A percentile compares a stretch with the other conserved stretches of the same genome.
phyloP scores from a whole-genome alignment of 495 filamentous ascomycete genomes.

The Podospora sp. region DNA sequence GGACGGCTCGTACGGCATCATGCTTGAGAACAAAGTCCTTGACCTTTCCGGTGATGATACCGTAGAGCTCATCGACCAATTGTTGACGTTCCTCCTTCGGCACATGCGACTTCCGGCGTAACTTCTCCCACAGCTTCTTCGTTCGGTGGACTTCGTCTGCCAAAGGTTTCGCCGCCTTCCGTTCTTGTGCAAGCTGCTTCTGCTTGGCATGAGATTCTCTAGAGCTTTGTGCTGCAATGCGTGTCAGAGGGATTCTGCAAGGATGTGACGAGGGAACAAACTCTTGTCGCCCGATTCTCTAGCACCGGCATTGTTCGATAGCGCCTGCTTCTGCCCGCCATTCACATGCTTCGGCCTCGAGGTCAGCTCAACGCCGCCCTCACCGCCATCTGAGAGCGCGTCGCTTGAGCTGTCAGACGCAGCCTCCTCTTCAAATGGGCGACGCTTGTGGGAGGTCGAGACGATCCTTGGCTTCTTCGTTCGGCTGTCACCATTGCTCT shows the following conservation, averaged over 20 bases:
- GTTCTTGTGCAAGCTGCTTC: constrained; percentile 81
- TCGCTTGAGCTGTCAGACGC: constrained; percentile 41
- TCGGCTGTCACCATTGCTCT: constrained; percentile 32
- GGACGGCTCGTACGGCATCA: constrained; percentile 90
- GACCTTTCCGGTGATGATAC: constrained; percentile 84
- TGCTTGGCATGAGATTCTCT: constrained; percentile 91
- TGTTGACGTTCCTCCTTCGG: constrained; percentile 80
- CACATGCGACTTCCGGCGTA: constrained; percentile 90
- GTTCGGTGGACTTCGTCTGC: constrained; percentile 85
- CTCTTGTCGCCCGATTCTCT: constrained; percentile 33
- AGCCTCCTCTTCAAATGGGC: constrained; percentile 28
- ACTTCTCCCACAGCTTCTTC: constrained; percentile 94
- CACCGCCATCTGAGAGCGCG: constrained; percentile 41
- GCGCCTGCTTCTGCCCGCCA: not conserved
- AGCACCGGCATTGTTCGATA: not conserved
- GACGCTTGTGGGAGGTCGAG: constrained; percentile 31
- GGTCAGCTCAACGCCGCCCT: constrained; percentile 35
- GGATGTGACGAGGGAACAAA: constrained; percentile 20
- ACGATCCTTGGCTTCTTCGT: constrained; percentile 53
- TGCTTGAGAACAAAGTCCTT: constrained; percentile 98
- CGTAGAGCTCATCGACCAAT: constrained; percentile 84
- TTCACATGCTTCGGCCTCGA: constrained; percentile 21
- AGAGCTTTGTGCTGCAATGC: constrained; percentile 47
- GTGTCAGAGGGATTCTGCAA: constrained; percentile 14
- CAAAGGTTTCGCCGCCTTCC: constrained; percentile 89